These are phyloP conservation scores for Paratinospora sagittata DNA, from an alignment of 164 flowering plant genomes.

Conservation along the genomic window DNA sequence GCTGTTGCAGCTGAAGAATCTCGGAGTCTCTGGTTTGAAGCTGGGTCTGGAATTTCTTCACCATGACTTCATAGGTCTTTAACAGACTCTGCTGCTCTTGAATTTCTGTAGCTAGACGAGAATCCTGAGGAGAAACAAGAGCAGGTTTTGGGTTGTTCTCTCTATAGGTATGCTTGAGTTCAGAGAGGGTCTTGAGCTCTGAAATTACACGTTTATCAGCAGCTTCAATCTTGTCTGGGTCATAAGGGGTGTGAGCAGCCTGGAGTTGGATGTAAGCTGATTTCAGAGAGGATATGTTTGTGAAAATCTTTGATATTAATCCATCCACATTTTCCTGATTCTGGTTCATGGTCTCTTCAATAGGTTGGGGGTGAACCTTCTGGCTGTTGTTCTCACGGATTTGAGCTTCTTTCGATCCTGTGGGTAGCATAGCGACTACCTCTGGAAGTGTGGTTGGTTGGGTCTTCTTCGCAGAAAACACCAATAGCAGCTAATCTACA, in stretches of 20 bases:
- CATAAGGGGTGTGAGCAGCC: slow-evolving; percentile 92
- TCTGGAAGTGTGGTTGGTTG: slow-evolving; percentile 16
- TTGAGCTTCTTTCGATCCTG: slow-evolving; percentile 69
- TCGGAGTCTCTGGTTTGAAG: slow-evolving; percentile 91
- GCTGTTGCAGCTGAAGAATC: slow-evolving; percentile 67
- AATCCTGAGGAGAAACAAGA: slow-evolving; percentile 74
- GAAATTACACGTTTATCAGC: slow-evolving; percentile 88
- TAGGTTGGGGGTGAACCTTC: slow-evolving; percentile 96
- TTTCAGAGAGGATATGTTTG: slow-evolving; percentile 77
- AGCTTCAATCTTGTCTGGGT: slow-evolving; percentile 86
- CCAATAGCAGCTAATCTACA: slow-evolving; percentile 26
- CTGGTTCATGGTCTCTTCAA: slow-evolving; percentile 74
- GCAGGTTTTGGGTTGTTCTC: slow-evolving; percentile 79
- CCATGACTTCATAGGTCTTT: slow-evolving; percentile 96
- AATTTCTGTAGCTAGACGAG: slow-evolving; percentile 83
- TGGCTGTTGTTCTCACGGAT: slow-evolving; percentile 71
- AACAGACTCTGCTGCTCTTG: slow-evolving; percentile 87
- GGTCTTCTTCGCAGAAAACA: slow-evolving; percentile 26
- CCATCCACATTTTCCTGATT: slow-evolving; percentile 72
- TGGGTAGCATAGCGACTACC: slow-evolving; percentile 76
- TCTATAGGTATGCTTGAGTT: slow-evolving; percentile 79
- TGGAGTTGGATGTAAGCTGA: slow-evolving; percentile 93
- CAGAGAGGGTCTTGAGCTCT: slow-evolving; percentile 79
- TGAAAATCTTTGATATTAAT: slow-evolving; percentile 62
- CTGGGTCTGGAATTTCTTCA: slow-evolving; percentile 90